Percentiles rank a stretch among this genome's conserved stretches.
phyloP scores from a whole-genome alignment of 169 alveolate genomes.

The Fabrea salina region DNA sequence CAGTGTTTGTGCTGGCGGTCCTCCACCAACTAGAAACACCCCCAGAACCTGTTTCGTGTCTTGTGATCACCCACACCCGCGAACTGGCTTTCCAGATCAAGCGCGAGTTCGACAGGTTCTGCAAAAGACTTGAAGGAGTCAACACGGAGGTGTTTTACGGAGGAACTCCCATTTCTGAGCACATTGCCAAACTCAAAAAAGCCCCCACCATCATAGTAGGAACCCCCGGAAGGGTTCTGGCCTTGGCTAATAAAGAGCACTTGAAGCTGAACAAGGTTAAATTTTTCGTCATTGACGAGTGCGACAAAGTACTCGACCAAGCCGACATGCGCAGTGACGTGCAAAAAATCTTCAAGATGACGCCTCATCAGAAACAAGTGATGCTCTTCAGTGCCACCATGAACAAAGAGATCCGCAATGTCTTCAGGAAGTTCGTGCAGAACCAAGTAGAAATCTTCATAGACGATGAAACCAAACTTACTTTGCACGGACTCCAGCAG shows the following conservation, averaged over 20 bases:
- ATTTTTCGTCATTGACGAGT: conserved; percentile 99
- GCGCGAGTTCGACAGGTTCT: conserved; percentile 97
- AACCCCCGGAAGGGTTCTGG: conserved; percentile 99
- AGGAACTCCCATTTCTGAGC: conserved; percentile 95
- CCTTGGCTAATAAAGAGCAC: conserved; percentile 90
- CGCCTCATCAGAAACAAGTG: conserved; percentile 98
- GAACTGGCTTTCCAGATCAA: conserved; percentile 99
- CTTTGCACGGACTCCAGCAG: conserved; percentile 98
- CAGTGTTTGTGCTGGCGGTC: conserved; percentile 98
- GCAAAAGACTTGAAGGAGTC: conserved; percentile 92
- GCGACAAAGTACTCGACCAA: conserved; percentile 98
- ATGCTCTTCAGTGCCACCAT: conserved; percentile 99
- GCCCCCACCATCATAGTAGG: conserved; percentile 99
- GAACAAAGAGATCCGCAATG: conserved; percentile 93
- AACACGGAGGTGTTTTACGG: conserved; percentile 98
- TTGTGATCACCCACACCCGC: conserved; percentile 98
- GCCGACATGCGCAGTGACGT: conserved; percentile 98
- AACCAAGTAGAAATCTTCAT: conserved; percentile 97
- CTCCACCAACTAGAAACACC: conserved; percentile 92
- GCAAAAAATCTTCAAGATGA: conserved; percentile 95
- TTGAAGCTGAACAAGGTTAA: conserved; percentile 90
- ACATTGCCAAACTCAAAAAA: conserved; percentile 92
- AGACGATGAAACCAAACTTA: conserved; percentile 98
- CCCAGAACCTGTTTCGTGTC: conserved; percentile 83
- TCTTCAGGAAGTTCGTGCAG: conserved; percentile 97